phyloP scores from a whole-genome alignment of 2,329 filamentous ascomycete species.

The Lasiodiplodia sp. region DNA sequence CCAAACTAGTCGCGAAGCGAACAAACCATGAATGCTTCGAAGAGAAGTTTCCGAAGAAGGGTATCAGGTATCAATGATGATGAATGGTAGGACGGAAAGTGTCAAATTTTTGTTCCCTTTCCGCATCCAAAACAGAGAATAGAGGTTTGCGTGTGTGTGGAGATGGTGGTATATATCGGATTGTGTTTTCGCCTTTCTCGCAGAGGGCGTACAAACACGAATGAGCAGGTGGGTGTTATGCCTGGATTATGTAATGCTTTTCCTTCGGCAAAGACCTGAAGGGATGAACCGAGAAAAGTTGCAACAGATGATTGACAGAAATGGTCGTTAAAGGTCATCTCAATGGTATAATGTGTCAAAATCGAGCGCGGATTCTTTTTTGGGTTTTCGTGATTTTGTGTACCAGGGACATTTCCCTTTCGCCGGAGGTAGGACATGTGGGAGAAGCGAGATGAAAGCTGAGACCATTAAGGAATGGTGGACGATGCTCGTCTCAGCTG shows the following conservation, averaged over 20 bases:
- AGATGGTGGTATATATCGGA: background rate
- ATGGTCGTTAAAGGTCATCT: constrained; percentile 23
- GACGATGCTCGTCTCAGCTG: constrained; percentile 5
- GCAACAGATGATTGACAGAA: constrained; percentile 10
- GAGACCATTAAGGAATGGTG: constrained; percentile 5
- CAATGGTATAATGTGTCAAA: constrained; percentile 7
- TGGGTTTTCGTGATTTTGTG: constrained; percentile 10
- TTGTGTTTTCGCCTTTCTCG: background rate
- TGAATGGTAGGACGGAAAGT: constrained; percentile 3
- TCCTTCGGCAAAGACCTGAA: background rate
- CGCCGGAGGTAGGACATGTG: background rate
- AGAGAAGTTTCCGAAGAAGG: constrained; percentile 20
- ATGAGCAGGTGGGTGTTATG: background rate
- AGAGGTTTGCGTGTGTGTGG: background rate
- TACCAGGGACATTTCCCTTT: background rate
- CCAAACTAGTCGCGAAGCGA: background rate
- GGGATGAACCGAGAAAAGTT: constrained; percentile 3
- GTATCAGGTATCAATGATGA: constrained; percentile 27
- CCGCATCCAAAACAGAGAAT: constrained; percentile 1
- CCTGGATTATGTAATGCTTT: constrained; percentile 18
- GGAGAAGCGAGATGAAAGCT: constrained; percentile 11
- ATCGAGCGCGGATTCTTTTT: background rate
- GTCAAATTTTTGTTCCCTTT: background rate
- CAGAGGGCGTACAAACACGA: background rate
- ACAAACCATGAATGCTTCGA: constrained; percentile 4